A percentile compares a stretch with the other conserved stretches of the same genome.
Conservation (phyloP, 495 filamentous ascomycete genomes). For the Aspergillus sclerotiicarbonarius region DNA sequence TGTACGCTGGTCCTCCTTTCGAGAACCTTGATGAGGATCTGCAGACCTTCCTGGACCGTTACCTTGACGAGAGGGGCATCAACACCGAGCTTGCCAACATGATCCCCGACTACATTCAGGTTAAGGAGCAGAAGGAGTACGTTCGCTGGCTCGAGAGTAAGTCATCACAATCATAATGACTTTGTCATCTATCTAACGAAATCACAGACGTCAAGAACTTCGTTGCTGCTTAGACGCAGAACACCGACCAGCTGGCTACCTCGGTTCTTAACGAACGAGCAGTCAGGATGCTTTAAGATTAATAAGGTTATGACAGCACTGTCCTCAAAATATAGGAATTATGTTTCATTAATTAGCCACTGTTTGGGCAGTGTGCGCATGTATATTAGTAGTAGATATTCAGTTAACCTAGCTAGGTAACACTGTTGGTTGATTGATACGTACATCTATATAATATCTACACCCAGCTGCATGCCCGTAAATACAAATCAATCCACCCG, state of each 20-base stretch:
- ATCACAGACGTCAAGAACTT: constrained; percentile 67
- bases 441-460: not conserved
- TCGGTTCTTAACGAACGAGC: not conserved
- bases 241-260: not conserved
- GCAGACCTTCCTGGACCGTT: constrained; percentile 86
- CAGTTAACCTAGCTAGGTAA: not conserved
- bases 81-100: constrained; percentile 84
- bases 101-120: constrained; percentile 93
- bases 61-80: constrained; percentile 91
- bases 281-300: not conserved
- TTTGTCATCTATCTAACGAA: constrained; percentile 17
- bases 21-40: constrained; percentile 94
- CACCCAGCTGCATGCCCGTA: not conserved
- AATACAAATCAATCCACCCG: not conserved
- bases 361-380: not conserved
- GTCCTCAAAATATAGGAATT: not conserved
- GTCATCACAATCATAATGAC: constrained; percentile 20
- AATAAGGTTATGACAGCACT: not conserved
- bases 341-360: not conserved
- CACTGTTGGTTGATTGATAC: too few relatives aligned
- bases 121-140: constrained; percentile 99
- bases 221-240: constrained; percentile 57
- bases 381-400: constrained; percentile 1
- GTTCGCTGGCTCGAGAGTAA: constrained; percentile 79
- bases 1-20: constrained; percentile 92